Conservation (phyloP, 805 yeast genomes). For the Metschnikowia matae region DNA sequence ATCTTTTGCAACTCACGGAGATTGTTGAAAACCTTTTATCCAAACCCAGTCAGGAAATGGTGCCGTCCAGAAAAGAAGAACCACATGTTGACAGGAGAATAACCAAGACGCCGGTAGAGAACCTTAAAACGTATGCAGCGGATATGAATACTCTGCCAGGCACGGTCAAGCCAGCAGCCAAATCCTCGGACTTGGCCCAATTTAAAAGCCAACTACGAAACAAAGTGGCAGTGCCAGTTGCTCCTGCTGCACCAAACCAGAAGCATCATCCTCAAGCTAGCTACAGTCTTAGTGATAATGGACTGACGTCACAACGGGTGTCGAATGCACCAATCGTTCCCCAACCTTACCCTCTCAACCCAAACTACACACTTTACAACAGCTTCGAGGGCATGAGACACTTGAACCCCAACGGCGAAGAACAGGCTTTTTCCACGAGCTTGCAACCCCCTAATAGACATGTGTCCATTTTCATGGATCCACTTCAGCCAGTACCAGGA, state of each 20-base stretch:
- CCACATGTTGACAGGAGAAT: conserved; percentile 6
- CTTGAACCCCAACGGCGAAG: background rate
- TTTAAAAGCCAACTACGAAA: conserved; percentile 12
- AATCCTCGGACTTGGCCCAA: conserved; percentile 5
- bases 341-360: conserved; percentile 34
- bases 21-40: conserved; percentile 29
- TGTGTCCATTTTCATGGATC: conserved; percentile 38
- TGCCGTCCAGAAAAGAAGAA: conserved; percentile 4
- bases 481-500: conserved; percentile 30
- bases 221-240: conserved; percentile 1
- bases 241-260: background rate
- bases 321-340: conserved; percentile 26
- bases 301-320: conserved; percentile 6
- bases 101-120: conserved; percentile 12
- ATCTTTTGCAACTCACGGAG: conserved; percentile 50
- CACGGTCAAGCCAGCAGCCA: conserved; percentile 9
- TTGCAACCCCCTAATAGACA: conserved; percentile 28
- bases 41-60: background rate
- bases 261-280: conserved; percentile 3
- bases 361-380: conserved; percentile 31
- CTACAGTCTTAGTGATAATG: conserved; percentile 13
- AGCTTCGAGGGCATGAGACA: conserved; percentile 12
- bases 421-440: background rate
- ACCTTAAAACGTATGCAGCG: conserved; percentile 7
- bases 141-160: conserved; percentile 14